Evolutionary conservation across 1,284 basidiomycete species (phyloP).

Genomic region (Phlebopus sp.): DNA sequence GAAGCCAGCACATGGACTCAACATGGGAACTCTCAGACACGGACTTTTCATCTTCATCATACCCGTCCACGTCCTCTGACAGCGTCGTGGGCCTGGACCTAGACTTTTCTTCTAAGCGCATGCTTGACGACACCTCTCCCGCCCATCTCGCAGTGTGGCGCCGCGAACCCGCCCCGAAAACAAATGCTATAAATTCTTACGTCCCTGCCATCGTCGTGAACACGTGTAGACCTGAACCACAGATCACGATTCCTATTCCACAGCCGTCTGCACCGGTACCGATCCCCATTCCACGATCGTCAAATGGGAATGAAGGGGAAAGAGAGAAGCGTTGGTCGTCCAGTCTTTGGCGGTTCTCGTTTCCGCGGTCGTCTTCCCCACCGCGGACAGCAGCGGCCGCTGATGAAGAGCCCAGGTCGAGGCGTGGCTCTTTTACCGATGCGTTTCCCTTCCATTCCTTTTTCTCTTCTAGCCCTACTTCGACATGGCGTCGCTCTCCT

Average conservation of each 20-base stretch:
- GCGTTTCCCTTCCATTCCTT: conserved; percentile 46
- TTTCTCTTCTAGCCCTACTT: conserved; percentile 33
- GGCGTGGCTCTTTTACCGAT: conserved; percentile 35
- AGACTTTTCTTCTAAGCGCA: conserved; percentile 30
- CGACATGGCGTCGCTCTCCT: conserved; percentile 32
- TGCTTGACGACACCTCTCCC: conserved; percentile 32
- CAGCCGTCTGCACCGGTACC: conserved; percentile 32
- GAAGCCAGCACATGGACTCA: conserved; percentile 28
- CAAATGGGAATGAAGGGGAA: conserved; percentile 28
- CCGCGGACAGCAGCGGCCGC: conserved; percentile 23
- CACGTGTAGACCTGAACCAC: conserved; percentile 26
- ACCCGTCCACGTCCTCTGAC: conserved; percentile 28
- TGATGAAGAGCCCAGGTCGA: conserved; percentile 28
- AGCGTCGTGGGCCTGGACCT: conserved; percentile 36
- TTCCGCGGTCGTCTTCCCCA: conserved; percentile 37
- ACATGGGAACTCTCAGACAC: conserved; percentile 32
- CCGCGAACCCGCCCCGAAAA: conserved; percentile 22
- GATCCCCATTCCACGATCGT: conserved; percentile 33
- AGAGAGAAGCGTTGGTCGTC: conserved; percentile 36
- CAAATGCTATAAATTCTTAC: conserved; percentile 26
- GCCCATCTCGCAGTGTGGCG: conserved; percentile 33
- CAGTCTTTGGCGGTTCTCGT: conserved; percentile 42
- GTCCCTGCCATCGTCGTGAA: conserved; percentile 31
- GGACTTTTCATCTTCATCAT: conserved; percentile 31
- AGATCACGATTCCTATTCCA: conserved; percentile 15